phyloP scores from a whole-genome alignment of 164 flowering plant species.

The Liriodendron chinense region DNA sequence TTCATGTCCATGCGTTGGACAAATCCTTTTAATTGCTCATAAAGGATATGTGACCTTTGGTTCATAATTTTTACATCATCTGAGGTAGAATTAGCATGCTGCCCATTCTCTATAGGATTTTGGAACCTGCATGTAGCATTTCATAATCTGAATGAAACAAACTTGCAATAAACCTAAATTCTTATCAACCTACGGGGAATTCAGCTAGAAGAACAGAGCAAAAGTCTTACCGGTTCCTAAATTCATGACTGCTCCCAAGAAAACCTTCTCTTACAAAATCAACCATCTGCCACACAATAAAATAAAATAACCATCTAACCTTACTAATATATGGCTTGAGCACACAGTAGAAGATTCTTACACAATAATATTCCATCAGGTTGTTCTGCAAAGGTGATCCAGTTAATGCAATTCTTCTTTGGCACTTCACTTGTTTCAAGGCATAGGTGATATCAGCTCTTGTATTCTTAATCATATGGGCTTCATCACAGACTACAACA shows the following conservation, averaged over 20 bases:
- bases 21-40: conserved; percentile 95
- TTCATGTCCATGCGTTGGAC: conserved; percentile 97
- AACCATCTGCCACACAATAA: conserved; percentile 72
- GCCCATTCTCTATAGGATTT: conserved; percentile 97
- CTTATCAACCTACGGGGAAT: not conserved
- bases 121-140: conserved; percentile 66
- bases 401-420: conserved; percentile 93
- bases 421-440: conserved; percentile 89
- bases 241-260: conserved; percentile 96
- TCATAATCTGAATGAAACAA: not conserved
- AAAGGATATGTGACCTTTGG: conserved; percentile 93
- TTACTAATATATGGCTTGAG: conserved; percentile 3
- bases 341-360: conserved; percentile 35
- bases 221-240: conserved; percentile 75
- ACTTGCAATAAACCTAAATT: not conserved
- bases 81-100: conserved; percentile 85
- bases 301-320: not conserved
- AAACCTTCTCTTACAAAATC: conserved; percentile 99
- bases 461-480: conserved; percentile 93
- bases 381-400: conserved; percentile 99
- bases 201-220: not conserved
- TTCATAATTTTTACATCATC: conserved; percentile 94
- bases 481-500: conserved; percentile 97
- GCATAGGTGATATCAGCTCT: conserved; percentile 88
- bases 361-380: conserved; percentile 98